Percentiles rank a stretch among this genome's conserved stretches.
These are phyloP conservation scores for Echium plantagineum DNA, from an alignment of 257 asterid genomes.

Conservation along the genomic window DNA sequence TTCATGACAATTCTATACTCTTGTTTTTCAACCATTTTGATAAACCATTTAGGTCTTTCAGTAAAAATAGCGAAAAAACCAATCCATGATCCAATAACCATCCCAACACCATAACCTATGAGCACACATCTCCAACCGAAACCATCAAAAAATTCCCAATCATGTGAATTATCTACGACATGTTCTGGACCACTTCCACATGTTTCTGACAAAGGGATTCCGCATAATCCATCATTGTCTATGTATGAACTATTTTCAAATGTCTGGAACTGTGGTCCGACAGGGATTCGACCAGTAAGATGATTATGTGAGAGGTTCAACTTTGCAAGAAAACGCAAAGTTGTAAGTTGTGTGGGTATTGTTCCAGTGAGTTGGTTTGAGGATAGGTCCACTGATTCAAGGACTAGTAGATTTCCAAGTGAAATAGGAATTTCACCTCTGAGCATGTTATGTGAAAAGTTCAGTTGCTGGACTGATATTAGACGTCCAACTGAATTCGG, in stretches of 20 bases:
- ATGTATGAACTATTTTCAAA: background rate
- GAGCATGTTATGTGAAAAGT: slow-evolving; percentile 15
- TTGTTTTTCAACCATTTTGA: too few relatives aligned
- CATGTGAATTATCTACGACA: too few relatives aligned
- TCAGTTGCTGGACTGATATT: slow-evolving; percentile 3
- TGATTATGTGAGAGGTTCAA: slow-evolving; percentile 21
- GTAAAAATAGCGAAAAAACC: too few relatives aligned
- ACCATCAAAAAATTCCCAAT: too few relatives aligned
- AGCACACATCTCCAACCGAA: too few relatives aligned
- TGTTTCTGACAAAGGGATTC: too few relatives aligned
- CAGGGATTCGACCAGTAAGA: slow-evolving; percentile 20
- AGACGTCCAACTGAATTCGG: slow-evolving; percentile 7
- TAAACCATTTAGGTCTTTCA: too few relatives aligned
- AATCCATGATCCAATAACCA: too few relatives aligned
- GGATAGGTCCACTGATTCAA: slow-evolving; percentile 25
- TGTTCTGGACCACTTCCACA: too few relatives aligned
- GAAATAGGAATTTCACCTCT: slow-evolving; percentile 18
- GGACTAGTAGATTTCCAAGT: slow-evolving; percentile 4
- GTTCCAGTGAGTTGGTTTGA: slow-evolving; percentile 17
- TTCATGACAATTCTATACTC: too few relatives aligned
- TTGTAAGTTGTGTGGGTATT: slow-evolving; percentile 16
- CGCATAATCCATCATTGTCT: too few relatives aligned
- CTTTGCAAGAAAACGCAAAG: slow-evolving; percentile 10
- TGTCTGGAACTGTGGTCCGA: slow-evolving; percentile 15
- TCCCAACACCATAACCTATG: too few relatives aligned